phyloP scores from a whole-genome alignment of 2,329 filamentous ascomycete genomes.

The Aureobasidium lini region DNA sequence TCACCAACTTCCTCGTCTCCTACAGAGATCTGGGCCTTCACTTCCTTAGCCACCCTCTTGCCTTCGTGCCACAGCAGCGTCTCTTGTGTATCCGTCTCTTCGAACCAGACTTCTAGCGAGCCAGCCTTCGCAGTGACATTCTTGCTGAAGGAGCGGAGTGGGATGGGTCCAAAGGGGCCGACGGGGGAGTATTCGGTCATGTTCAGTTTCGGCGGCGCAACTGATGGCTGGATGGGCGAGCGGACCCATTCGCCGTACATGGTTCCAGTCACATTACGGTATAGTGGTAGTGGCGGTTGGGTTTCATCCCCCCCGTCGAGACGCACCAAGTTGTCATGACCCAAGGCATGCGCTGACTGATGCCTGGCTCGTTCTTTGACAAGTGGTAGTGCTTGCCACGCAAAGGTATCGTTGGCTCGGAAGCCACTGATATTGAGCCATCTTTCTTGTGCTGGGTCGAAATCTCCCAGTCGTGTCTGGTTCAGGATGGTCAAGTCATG shows the following conservation, averaged over 20 bases:
- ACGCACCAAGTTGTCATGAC: constrained; percentile 25
- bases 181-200: constrained; percentile 52
- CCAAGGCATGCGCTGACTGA: constrained; percentile 39
- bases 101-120: constrained; percentile 61
- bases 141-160: constrained; percentile 55
- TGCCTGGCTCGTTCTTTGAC: constrained; percentile 60
- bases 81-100: constrained; percentile 41
- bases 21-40: constrained; percentile 62
- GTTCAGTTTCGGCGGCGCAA: constrained; percentile 39
- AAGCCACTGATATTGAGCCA: constrained; percentile 64
- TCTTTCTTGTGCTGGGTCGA: constrained; percentile 37
- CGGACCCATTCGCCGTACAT: constrained; percentile 70
- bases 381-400: constrained; percentile 63
- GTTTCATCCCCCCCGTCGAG: constrained; percentile 32
- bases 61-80: constrained; percentile 27
- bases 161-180: constrained; percentile 54
- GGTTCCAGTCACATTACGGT: constrained; percentile 70
- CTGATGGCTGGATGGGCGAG: constrained; percentile 41
- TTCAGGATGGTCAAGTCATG: constrained; percentile 43
- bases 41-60: constrained; percentile 50
- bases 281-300: constrained; percentile 48
- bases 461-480: constrained; percentile 45
- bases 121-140: constrained; percentile 73
- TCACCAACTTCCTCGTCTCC: constrained; percentile 65
- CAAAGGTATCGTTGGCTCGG: constrained; percentile 63